A percentile compares a stretch with the other conserved stretches of the same genome.
Conservation (phyloP, 441 rosid genomes). For the Raphanus hybrid region DNA sequence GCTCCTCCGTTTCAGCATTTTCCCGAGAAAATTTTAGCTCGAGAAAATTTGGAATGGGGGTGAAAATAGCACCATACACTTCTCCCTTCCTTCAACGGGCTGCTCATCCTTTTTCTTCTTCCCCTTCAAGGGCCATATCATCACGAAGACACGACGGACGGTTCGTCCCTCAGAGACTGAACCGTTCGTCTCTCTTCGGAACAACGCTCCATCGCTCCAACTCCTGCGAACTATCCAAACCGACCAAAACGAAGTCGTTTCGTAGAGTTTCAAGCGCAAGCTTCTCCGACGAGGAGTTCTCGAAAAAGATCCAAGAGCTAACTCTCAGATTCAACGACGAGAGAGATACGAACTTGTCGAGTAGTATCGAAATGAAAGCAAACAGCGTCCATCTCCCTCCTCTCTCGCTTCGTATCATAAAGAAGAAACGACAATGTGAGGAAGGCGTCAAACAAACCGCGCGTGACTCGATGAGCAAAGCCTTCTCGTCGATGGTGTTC, state of each 20-base stretch:
- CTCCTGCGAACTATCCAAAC: conserved; percentile 48
- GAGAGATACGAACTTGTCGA: conserved; percentile 38
- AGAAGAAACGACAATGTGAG: conserved; percentile 72
- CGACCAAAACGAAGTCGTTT: conserved; percentile 34
- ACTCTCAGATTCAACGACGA: conserved; percentile 52
- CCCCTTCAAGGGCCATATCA: conserved; percentile 58
- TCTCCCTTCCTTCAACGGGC: conserved; percentile 57
- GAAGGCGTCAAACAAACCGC: conserved; percentile 62
- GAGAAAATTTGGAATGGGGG: conserved; percentile 49
- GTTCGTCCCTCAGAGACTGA: conserved; percentile 43
- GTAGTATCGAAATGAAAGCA: conserved; percentile 72
- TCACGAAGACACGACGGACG: conserved; percentile 40
- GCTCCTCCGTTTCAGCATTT: conserved; percentile 22
- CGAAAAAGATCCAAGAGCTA: conserved; percentile 60
- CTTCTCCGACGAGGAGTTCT: conserved; percentile 78
- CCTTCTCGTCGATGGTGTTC: conserved; percentile 92
- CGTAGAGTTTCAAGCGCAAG: conserved; percentile 56
- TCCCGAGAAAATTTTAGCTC: conserved; percentile 33
- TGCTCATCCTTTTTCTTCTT: conserved; percentile 63
- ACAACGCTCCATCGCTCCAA: conserved; percentile 47
- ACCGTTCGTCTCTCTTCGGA: conserved; percentile 56
- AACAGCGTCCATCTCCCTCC: conserved; percentile 87
- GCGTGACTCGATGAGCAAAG: conserved; percentile 78
- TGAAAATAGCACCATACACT: conserved; percentile 55
- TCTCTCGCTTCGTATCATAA: conserved; percentile 75